Base-by-base conservation (phyloP, 768 basidiomycete species). In the Termitomyces sp. region DNA sequence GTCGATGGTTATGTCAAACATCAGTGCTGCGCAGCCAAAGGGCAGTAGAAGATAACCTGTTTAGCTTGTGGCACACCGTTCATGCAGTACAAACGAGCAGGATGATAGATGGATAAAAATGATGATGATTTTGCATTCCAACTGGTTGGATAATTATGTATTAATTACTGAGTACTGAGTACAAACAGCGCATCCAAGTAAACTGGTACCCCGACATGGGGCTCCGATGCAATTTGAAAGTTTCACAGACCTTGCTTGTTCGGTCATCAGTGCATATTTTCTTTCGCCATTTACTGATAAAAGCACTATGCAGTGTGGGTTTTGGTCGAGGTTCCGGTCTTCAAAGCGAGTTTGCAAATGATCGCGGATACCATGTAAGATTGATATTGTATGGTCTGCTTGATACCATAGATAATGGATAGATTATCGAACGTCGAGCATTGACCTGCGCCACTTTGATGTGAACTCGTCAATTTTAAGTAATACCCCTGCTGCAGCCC, bases 401-500 rank as follows among this genome's bases (percentile, higher is more conserved):
- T n/a, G 32, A 32, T 32, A 32, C 5, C 32, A 32, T 32, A 32
- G 32, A 32, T 4, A 30, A n/a, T 16, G 13, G 10, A 43, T 13
- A 30, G 14, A 33, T 52, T 58, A 68, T 48, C 68, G 57, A 52
- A 57, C 67, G 63, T 79, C 77, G 40, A 86, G 72, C 81, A 91
- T 86, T 0, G 84, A 81, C 50, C 84, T 79, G 41, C 82, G 76
- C 88, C 89, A 91, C 67, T 75, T 83, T 44, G 82, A 82, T 4
- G 81, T 79, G 18, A 92, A 72, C 62, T 87, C 85, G 54, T 93
- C 89, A 5, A 92, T 82, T 69, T 91, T 92, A 56, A 97, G 72
- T 47, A 95, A 69, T 1, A 95, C 88, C 0, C 91, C 92, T 1
- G 92, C 93, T 2, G 88, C 85, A 1, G 85, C 86, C 56, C 86